Evolutionary conservation across 768 basidiomycete genomes (phyloP), one percentile per base, ranked within the genome.

Genomic region (Lactifluus pinguis): DNA sequence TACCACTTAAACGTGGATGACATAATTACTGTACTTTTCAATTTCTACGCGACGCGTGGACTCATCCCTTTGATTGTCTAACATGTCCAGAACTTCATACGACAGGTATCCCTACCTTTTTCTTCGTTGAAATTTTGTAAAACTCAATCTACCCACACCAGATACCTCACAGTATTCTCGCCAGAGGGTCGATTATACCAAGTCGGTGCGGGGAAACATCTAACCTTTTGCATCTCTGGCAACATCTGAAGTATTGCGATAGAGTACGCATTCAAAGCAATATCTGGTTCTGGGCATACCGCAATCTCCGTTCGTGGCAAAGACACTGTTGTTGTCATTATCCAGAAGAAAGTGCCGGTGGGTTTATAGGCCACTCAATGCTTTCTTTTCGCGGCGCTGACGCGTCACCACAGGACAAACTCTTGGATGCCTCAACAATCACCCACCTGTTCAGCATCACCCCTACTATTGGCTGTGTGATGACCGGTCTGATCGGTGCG

Each of bases 231-330:
- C 38, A 34, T 5, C 17, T 30, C 29, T 21, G 29, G 6, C 29
- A 30, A 38, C 15, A 61, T 38, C 47, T 50, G 51, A 34, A 59
- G 38, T 32, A 15, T 32, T n/a, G 19, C 36, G 52, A 8, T 53
- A 98, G 95, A 98, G 77, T 98, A 98, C 80, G 95, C 97, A 30
- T 98, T 98, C 86, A 99, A 98, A 75, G 97, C 97, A 51, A 98
- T 98, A 73, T 92, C 94, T 64, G 93, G 92, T 57, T 93, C 94
- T 1, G 95, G 94, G 1, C 92, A 98, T 69, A 98, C 97, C 2
- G 85, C 95, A 1, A 81, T 99, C 53, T 82, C 95, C 17, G 89
- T 98, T 49, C 79, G 95, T 69, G 97, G 97, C 17, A 91, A 91
- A 73, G 95, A 98, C 68, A 95, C 94, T 6, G 81, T 88, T 5